Evolutionary conservation across 2,329 filamentous ascomycete species (phyloP), one percentile per base, ranked within the genome.

Genomic region (Allantophomopsis lycopodina): DNA sequence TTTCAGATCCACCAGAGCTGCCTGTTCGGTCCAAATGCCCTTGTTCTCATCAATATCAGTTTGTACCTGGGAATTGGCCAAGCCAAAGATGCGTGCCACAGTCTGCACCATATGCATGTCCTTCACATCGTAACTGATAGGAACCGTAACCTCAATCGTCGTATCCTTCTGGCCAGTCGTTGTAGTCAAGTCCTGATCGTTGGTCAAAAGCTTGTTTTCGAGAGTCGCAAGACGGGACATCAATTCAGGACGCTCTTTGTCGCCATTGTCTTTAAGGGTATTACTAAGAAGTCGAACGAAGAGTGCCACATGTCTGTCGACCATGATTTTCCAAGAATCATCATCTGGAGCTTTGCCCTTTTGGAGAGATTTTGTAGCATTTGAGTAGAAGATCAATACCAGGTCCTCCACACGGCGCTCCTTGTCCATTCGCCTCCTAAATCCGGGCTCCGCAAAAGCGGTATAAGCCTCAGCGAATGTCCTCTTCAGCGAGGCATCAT

Each of bases 381-480:
- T 83, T 1, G 88, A 93, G 62, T 93, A 96, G 67, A 98, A 96
- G 47, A 96, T 95, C 49, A 98, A 70, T 38, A 98, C 77, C 38
- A 96, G 65, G 46, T 94, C 88, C 60, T 98, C 91, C 16, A 94
- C 80, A 54, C 89, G 80, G 46, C 89, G 76, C 59, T 95, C 89
- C 62, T 94, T 94, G 55, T 95, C 87, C 66, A 95, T 86, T 43
- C 79, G 81, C 63, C 87, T 93, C 49, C 85, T 80, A 55, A 95
- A 95, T 35, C 76, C 78, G 45, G 79, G 79, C 46, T 93, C 85
- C 50, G 89, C 95, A 58, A 98, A 83, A 41, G 86, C 83, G 43
- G 89, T 95, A 56, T 95, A 81, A 47, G 94, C 94, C 48, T 86
- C 84, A 40, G 86, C 91, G 63, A 98, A 98, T 2, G 86, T 93